phyloP scores from a whole-genome alignment of 2,329 filamentous ascomycete species.

The Fusarium continuum region DNA sequence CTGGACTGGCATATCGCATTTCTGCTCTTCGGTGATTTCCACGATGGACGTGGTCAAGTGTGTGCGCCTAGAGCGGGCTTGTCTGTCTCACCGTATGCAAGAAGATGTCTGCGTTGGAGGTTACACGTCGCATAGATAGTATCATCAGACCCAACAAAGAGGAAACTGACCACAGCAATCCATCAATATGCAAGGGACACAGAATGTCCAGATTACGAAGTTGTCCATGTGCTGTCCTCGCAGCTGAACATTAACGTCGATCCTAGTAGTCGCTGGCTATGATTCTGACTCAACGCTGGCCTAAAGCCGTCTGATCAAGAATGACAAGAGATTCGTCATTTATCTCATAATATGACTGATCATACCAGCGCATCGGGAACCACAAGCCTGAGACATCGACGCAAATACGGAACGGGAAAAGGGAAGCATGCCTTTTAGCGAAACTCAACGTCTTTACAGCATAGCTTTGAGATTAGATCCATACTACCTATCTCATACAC shows the following conservation, averaged over 20 bases:
- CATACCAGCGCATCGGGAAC: background rate
- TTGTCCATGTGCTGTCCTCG: conserved; percentile 21
- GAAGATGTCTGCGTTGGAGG: conserved; percentile 2
- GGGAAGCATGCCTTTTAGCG: background rate
- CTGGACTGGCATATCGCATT: background rate
- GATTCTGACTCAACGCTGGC: conserved; percentile 4
- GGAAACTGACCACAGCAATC: too few relatives aligned
- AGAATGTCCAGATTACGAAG: background rate
- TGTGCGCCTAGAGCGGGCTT: conserved; percentile 30
- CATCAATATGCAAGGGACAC: conserved; percentile 20
- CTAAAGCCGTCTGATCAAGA: conserved; percentile 5
- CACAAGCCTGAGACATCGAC: background rate
- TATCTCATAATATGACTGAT: background rate
- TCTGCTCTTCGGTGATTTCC: conserved; percentile 19
- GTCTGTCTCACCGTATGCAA: conserved; percentile 27
- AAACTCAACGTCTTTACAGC: conserved; percentile 3
- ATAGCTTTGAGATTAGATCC: conserved; percentile 4
- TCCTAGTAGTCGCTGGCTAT: background rate
- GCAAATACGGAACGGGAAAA: background rate
- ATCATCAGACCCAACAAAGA: conserved; percentile 18
- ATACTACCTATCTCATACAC: conserved; percentile 5
- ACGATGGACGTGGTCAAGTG: conserved; percentile 5
- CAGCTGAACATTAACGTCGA: conserved; percentile 3
- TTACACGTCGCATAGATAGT: conserved; percentile 21
- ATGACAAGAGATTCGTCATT: conserved; percentile 20